Conservation (phyloP, 257 asterid genomes). For the Dorcoceras hygrometricum region DNA sequence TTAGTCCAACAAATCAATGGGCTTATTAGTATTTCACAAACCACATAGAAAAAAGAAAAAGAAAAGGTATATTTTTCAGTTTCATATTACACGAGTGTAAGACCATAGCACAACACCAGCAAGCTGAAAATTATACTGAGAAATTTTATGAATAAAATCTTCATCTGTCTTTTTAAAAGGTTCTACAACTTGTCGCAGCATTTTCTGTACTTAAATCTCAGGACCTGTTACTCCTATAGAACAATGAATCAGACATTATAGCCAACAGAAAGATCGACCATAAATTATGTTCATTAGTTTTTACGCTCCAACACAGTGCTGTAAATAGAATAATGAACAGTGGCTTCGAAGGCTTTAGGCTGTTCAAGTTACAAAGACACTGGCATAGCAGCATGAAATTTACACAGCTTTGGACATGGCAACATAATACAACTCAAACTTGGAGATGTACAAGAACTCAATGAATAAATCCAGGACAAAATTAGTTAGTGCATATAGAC, state of each 20-base stretch:
- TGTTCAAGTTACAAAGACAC: not conserved
- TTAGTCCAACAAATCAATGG: not conserved
- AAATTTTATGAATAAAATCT: too few relatives aligned
- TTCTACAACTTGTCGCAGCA: not conserved
- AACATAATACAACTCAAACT: too few relatives aligned
- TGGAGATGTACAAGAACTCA: not conserved
- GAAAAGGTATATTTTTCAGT: not conserved
- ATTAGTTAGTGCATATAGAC: too few relatives aligned
- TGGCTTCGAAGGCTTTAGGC: not conserved
- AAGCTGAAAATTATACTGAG: not conserved
- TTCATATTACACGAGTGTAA: not conserved
- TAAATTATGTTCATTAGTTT: too few relatives aligned
- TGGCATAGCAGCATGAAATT: not conserved
- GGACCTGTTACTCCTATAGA: not conserved
- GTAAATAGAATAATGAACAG: not conserved
- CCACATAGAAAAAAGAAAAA: not conserved
- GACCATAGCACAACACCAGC: too few relatives aligned
- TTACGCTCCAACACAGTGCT: too few relatives aligned
- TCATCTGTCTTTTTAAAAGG: not conserved
- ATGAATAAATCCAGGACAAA: not conserved
- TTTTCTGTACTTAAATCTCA: too few relatives aligned
- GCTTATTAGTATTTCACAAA: not conserved
- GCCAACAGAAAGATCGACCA: not conserved
- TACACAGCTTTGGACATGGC: not conserved
- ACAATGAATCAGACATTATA: not conserved